Percentiles rank a stretch among this genome's conserved stretches.
These are phyloP conservation scores for Saccharomycopsis amapae DNA, from an alignment of 805 yeast genomes.

Conservation along the genomic window DNA sequence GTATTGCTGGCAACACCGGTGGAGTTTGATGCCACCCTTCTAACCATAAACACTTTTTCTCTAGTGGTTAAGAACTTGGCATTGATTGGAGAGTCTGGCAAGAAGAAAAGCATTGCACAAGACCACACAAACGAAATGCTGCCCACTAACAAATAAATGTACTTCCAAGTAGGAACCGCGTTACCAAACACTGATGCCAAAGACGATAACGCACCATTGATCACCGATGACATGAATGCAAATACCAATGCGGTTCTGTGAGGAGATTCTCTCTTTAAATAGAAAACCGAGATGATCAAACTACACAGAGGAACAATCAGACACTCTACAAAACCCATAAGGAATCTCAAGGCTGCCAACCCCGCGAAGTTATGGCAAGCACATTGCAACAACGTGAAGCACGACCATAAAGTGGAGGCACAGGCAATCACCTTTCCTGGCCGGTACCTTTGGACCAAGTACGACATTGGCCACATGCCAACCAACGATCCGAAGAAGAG, in stretches of 20 bases:
- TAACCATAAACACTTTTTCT: slow-evolving; percentile 37
- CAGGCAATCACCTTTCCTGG: slow-evolving; percentile 34
- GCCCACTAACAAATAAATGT: slow-evolving; percentile 49
- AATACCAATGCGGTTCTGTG: slow-evolving; percentile 31
- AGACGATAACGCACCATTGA: slow-evolving; percentile 30
- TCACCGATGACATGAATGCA: slow-evolving; percentile 32
- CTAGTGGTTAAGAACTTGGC: slow-evolving; percentile 34
- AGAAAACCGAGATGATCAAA: slow-evolving; percentile 29
- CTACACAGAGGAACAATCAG: slow-evolving; percentile 32
- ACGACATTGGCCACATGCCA: slow-evolving; percentile 44
- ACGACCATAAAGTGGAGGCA: slow-evolving; percentile 25
- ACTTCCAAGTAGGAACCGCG: slow-evolving; percentile 38
- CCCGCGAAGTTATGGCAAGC: slow-evolving; percentile 28
- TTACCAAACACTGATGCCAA: slow-evolving; percentile 31
- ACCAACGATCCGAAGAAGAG: slow-evolving; percentile 59
- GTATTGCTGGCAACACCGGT: slow-evolving; percentile 37
- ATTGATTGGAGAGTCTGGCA: slow-evolving; percentile 43
- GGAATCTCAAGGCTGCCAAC: slow-evolving; percentile 26
- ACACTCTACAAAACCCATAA: slow-evolving; percentile 42
- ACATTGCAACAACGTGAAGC: slow-evolving; percentile 26
- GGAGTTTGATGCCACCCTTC: slow-evolving; percentile 37
- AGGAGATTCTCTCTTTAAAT: slow-evolving; percentile 24
- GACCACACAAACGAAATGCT: slow-evolving; percentile 42
- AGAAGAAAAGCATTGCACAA: slow-evolving; percentile 31
- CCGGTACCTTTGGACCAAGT: slow-evolving; percentile 47